Evolutionary conservation across 768 basidiomycete species (phyloP).

Genomic region (Heimioporus sp.): DNA sequence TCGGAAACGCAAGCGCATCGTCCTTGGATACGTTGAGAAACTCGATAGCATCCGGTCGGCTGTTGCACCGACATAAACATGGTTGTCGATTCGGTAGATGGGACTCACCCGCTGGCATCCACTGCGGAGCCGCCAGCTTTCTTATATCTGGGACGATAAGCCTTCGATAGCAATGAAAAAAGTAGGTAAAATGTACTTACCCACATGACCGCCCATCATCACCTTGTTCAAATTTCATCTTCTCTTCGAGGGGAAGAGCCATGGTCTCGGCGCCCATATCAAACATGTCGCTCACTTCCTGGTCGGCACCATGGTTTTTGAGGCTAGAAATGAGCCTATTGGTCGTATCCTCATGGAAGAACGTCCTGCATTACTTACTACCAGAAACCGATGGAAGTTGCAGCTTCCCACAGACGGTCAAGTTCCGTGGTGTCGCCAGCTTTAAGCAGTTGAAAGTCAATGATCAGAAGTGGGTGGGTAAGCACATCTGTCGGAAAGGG

Average conservation of each 20-base stretch:
- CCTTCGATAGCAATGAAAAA: neutral
- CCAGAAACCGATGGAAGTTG: slow-evolving; percentile 51
- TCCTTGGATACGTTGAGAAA: slow-evolving; percentile 71
- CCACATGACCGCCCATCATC: slow-evolving; percentile 41
- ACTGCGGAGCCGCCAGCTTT: slow-evolving; percentile 60
- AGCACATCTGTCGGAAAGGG: slow-evolving; percentile 45
- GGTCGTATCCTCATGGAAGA: neutral
- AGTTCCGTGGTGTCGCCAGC: slow-evolving; percentile 37
- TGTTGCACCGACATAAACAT: neutral
- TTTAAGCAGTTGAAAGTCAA: slow-evolving; percentile 42
- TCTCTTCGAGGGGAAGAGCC: slow-evolving; percentile 40
- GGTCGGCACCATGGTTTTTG: slow-evolving; percentile 42
- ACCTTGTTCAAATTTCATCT: slow-evolving; percentile 43
- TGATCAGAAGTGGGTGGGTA: slow-evolving; percentile 44
- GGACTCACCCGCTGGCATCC: slow-evolving; percentile 49
- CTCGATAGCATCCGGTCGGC: slow-evolving; percentile 49
- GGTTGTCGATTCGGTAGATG: too few relatives aligned
- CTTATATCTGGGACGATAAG: slow-evolving; percentile 46
- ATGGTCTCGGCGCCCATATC: slow-evolving; percentile 42
- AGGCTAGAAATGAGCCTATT: slow-evolving; percentile 25
- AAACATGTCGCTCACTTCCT: slow-evolving; percentile 39
- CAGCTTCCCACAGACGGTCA: slow-evolving; percentile 45
- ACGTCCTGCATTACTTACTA: slow-evolving; percentile 37
- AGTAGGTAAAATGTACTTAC: slow-evolving; percentile 8
- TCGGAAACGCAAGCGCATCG: slow-evolving; percentile 61